phyloP scores from a whole-genome alignment of 495 filamentous ascomycete species.

The Chaetomium fimeti region DNA sequence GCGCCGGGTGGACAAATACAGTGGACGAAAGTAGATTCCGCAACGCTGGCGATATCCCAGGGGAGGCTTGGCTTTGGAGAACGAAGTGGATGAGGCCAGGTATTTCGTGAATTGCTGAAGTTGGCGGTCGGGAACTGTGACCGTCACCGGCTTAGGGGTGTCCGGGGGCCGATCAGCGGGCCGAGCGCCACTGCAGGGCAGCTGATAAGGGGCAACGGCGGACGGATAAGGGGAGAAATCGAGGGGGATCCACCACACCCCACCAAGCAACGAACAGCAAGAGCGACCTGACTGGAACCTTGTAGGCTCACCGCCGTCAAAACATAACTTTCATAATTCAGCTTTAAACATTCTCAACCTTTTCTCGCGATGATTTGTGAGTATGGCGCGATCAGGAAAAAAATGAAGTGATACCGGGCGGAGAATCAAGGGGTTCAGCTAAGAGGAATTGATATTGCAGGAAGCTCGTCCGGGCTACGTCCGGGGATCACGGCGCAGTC shows the following conservation, averaged over 20 bases:
- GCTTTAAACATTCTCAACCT: not conserved
- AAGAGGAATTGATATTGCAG: not conserved
- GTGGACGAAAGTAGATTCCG: not conserved
- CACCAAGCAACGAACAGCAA: conserved; percentile 2
- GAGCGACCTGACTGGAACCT: not conserved
- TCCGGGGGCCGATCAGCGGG: conserved; percentile 14
- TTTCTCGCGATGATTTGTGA: not conserved
- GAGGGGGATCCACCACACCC: conserved; percentile 5
- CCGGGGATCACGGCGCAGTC: not conserved
- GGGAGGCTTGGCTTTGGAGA: not conserved
- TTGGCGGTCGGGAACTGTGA: not conserved
- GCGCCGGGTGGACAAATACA: not conserved
- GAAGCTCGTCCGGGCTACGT: not conserved
- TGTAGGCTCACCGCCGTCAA: not conserved
- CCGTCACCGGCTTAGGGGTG: conserved; percentile 8
- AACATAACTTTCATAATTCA: not conserved
- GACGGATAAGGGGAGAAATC: conserved; percentile 10
- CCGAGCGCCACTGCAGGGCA: conserved; percentile 1
- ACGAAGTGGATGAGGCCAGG: not conserved
- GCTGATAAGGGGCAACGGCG: conserved; percentile 6
- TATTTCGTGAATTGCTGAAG: not conserved
- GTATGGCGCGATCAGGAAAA: not conserved
- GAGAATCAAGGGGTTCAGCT: not conserved
- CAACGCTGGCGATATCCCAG: not conserved
- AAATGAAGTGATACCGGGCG: not conserved